These are phyloP conservation scores for Xylaria grammica DNA, from an alignment of 495 filamentous ascomycete genomes.

Conservation along the genomic window DNA sequence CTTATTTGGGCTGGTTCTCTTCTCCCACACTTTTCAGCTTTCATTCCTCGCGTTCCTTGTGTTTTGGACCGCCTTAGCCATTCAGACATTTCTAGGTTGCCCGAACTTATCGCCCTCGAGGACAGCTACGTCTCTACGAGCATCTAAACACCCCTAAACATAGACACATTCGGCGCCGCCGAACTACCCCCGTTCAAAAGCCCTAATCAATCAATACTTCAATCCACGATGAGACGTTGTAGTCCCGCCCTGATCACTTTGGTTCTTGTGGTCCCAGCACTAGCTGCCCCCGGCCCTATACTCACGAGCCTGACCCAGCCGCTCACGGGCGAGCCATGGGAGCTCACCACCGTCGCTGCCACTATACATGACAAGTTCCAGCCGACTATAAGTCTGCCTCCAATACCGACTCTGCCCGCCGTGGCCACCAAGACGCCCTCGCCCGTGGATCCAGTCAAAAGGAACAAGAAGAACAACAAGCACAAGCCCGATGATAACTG, in stretches of 20 bases:
- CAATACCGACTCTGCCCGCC: neutral
- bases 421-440: neutral
- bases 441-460: neutral
- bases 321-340: neutral
- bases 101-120: neutral
- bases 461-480: neutral
- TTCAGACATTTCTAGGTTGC: neutral
- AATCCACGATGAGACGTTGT: conserved; percentile 8
- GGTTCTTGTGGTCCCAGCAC: conserved; percentile 9
- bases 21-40: neutral
- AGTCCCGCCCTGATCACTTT: conserved; percentile 6
- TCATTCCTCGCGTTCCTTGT: neutral
- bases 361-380: neutral
- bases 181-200: neutral
- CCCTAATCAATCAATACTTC: neutral
- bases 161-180: neutral
- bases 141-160: conserved; percentile 1
- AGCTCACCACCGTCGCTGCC: neutral
- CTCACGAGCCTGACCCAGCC: neutral
- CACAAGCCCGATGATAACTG: neutral
- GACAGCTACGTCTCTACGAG: neutral
- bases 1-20: conserved; percentile 6
- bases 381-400: neutral
- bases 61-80: conserved; percentile 6
- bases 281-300: conserved; percentile 13